These are phyloP conservation scores for Ophiocordyceps australis DNA, from an alignment of 2,329 filamentous ascomycete species.

Conservation along the genomic window DNA sequence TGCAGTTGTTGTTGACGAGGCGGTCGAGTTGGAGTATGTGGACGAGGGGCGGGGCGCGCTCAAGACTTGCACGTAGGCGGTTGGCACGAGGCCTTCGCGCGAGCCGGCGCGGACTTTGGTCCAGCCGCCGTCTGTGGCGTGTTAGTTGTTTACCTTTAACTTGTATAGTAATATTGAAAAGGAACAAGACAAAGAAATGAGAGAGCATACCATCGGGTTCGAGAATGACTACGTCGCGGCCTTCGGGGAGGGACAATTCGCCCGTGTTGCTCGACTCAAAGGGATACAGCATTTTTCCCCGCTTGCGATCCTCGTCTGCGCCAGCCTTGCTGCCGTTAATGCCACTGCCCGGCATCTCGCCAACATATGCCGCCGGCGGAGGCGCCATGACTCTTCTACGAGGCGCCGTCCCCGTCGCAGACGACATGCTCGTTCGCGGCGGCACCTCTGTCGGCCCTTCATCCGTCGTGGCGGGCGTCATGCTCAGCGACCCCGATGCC, in stretches of 20 bases:
- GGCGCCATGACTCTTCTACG: constrained; percentile 68
- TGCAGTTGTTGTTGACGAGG: constrained; percentile 11
- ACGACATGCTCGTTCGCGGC: constrained; percentile 9
- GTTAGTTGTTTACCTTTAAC: too few relatives aligned
- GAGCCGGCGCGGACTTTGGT: constrained; percentile 60
- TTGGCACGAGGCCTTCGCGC: constrained; percentile 72
- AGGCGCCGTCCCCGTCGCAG: constrained; percentile 9
- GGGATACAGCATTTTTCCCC: constrained; percentile 74
- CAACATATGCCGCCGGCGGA: constrained; percentile 66
- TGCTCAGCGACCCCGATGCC: constrained; percentile 22
- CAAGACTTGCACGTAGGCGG: constrained; percentile 62
- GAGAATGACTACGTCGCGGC: constrained; percentile 56
- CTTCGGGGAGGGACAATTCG: constrained; percentile 66
- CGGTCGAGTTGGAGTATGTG: constrained; percentile 54
- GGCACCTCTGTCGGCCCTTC: constrained; percentile 6
- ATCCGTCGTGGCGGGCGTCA: constrained; percentile 34
- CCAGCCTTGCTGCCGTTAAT: constrained; percentile 25
- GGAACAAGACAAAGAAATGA: neutral
- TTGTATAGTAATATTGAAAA: neutral
- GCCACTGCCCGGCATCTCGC: constrained; percentile 37
- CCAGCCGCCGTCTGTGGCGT: constrained; percentile 77
- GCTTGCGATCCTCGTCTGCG: constrained; percentile 25
- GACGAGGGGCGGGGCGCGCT: constrained; percentile 46
- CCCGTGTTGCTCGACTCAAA: constrained; percentile 71
- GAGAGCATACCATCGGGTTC: constrained; percentile 68